Evolutionary conservation across 202 grass and related monocot genomes (phyloP).

Genomic region (Panicum virgatum): DNA sequence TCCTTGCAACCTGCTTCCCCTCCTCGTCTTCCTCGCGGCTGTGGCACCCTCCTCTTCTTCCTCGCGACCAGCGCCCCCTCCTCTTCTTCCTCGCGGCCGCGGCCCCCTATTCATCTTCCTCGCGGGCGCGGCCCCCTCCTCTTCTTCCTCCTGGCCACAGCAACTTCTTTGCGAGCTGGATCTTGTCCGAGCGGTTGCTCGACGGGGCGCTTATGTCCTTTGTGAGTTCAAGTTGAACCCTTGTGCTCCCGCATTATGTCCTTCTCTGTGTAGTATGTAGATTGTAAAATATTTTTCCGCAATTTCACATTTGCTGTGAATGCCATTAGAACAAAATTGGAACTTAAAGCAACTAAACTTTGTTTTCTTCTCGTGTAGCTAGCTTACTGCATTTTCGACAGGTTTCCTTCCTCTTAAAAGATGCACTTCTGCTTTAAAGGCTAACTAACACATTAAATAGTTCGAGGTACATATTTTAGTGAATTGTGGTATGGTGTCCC

Average conservation of each 20-base stretch:
- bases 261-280: background rate
- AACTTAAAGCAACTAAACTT: background rate
- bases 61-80: too few relatives aligned
- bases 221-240: background rate
- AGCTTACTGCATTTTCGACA: background rate
- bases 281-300: background rate
- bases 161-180: too few relatives aligned
- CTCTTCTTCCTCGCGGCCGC: too few relatives aligned
- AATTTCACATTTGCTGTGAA: background rate
- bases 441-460: background rate
- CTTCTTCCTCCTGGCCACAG: too few relatives aligned
- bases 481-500: background rate
- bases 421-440: background rate
- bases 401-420: background rate
- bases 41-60: too few relatives aligned
- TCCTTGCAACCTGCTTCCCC: too few relatives aligned
- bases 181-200: too few relatives aligned
- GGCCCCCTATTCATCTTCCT: too few relatives aligned
- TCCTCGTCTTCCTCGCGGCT: too few relatives aligned
- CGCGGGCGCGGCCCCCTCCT: too few relatives aligned
- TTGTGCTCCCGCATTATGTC: background rate
- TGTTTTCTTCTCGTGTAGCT: background rate
- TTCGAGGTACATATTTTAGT: background rate
- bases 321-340: background rate
- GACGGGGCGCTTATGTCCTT: too few relatives aligned